phyloP scores from a whole-genome alignment of 208 protist species.

The Leishmania guyanensis region DNA sequence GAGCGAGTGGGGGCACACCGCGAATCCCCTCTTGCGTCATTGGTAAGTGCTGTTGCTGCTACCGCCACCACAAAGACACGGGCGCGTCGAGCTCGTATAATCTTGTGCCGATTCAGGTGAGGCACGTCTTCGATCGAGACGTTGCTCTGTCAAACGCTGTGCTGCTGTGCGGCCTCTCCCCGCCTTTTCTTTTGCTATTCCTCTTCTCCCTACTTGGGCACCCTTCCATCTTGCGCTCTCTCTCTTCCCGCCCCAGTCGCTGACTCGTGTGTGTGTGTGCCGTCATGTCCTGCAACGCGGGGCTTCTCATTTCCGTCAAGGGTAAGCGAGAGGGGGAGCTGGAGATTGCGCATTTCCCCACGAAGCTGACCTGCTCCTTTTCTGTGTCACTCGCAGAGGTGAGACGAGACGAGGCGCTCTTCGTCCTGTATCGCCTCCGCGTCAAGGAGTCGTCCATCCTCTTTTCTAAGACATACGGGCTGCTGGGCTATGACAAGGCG shows the following conservation, averaged over 20 bases:
- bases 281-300: constrained; percentile 1
- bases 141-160: background rate
- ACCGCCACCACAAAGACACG: background rate
- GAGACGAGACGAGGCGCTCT: constrained; percentile 10
- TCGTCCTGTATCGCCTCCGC: constrained; percentile 60
- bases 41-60: background rate
- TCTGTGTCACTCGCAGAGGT: constrained; percentile 21
- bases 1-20: background rate
- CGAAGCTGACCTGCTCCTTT: constrained; percentile 37
- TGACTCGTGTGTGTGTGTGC: background rate
- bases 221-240: background rate
- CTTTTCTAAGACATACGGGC: constrained; percentile 67
- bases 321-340: constrained; percentile 26
- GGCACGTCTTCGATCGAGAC: background rate
- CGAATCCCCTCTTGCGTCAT: background rate
- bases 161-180: background rate
- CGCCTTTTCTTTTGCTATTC: background rate
- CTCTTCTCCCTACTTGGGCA: background rate
- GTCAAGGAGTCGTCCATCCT: constrained; percentile 57
- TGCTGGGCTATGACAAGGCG: constrained; percentile 27
- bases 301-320: constrained; percentile 21
- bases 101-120: background rate
- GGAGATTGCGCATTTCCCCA: constrained; percentile 28
- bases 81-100: background rate
- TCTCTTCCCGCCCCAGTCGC: background rate